Evolutionary conservation across 2,329 filamentous ascomycete species (phyloP), one percentile per base, ranked within the genome.

Genomic region (Pochonia chlamydosporia): DNA sequence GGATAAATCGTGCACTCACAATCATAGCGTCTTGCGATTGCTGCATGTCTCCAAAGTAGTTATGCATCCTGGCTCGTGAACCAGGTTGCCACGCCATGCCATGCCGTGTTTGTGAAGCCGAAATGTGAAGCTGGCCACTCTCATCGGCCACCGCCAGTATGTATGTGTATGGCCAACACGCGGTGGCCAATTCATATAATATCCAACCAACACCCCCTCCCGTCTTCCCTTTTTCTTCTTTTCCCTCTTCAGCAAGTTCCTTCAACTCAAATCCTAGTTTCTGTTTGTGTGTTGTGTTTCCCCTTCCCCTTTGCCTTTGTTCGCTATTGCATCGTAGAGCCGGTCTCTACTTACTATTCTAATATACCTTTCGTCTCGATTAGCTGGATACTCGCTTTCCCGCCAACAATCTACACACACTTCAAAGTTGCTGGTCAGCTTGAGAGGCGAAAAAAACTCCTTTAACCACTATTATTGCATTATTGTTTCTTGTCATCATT

Each of bases 211-310:
- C 40, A 31, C 21, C 46, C 47, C 25, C 43, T 21, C 35, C 43
- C 23, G 23, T 50, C 39, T 59, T 58, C 60, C 58, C 21, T 25
- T 50, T 40, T 59, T 58, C 59, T 58, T 62, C 59, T 56, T 59
- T 63, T 59, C 60, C 60, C 60, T 80, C 81, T 75, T 75, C 75
- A 84, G 82, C 83, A 86, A 86, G 82, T 72, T 71, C 62, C 73
- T 67, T 55, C 75, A 75, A 70, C 62, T 59, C 67, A 63, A 74
- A 74, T 74, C 72, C 71, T 74, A 68, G 67, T 73, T 79, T 75
- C 72, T 63, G 59, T 63, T 62, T 55, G 56, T 54, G 49, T 68
- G 63, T 62, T 62, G 60, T 63, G 60, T 61, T 65, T 41, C 61
- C 24, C 37, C 24, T 66, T 58, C 56, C 55, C 59, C 60, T 59